Conservation (phyloP, 2,329 filamentous ascomycete genomes). For the Monosporascus sp. region DNA sequence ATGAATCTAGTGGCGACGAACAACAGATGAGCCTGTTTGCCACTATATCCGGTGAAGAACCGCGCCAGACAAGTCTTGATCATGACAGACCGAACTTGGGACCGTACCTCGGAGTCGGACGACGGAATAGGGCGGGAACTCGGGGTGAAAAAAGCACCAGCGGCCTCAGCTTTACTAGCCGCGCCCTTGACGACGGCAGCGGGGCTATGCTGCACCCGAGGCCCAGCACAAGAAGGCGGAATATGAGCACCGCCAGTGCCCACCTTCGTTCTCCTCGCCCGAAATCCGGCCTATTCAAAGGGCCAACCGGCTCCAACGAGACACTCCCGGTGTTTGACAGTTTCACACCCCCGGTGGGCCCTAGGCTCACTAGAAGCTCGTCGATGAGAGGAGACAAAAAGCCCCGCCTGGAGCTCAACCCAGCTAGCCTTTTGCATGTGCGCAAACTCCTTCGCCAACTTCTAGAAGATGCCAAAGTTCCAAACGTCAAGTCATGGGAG, state of each 20-base stretch:
- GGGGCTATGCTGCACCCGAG: slow-evolving; percentile 48
- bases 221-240: slow-evolving; percentile 62
- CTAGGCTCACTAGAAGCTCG: slow-evolving; percentile 66
- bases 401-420: slow-evolving; percentile 78
- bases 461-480: slow-evolving; percentile 68
- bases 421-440: slow-evolving; percentile 83
- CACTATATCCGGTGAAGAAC: slow-evolving; percentile 61
- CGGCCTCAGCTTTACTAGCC: slow-evolving; percentile 63
- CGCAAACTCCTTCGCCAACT: slow-evolving; percentile 79
- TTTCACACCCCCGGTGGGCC: slow-evolving; percentile 35
- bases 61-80: slow-evolving; percentile 62
- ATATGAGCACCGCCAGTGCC: slow-evolving; percentile 77
- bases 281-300: slow-evolving; percentile 52
- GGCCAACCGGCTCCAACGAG: slow-evolving; percentile 48
- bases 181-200: slow-evolving; percentile 60
- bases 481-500: slow-evolving; percentile 76
- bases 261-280: slow-evolving; percentile 70
- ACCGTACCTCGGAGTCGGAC: slow-evolving; percentile 65
- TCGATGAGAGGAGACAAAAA: slow-evolving; percentile 72
- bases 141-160: slow-evolving; percentile 71
- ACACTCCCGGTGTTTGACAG: slow-evolving; percentile 43
- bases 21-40: slow-evolving; percentile 85
- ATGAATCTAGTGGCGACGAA: slow-evolving; percentile 90
- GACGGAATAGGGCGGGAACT: slow-evolving; percentile 64
- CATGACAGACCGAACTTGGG: slow-evolving; percentile 70